A percentile compares a stretch with the other conserved stretches of the same genome.
phyloP scores from a whole-genome alignment of 208 protist genomes.

The Crithidia acanthocephali region DNA sequence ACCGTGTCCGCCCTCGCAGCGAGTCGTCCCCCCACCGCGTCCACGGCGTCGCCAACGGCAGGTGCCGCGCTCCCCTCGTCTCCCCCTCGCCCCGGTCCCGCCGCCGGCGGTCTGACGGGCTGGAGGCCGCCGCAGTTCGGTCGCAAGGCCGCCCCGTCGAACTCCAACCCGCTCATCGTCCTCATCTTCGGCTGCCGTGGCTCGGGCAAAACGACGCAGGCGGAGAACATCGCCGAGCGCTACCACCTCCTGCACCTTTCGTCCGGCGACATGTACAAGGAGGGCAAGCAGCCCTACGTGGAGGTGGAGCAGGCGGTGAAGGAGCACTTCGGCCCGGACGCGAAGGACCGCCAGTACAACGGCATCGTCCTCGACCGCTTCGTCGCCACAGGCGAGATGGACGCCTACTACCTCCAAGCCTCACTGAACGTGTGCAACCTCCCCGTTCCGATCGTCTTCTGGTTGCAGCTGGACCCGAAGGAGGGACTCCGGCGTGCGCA shows the following conservation, averaged over 20 bases:
- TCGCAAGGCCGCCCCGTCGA: conserved; percentile 26
- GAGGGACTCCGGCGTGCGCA: conserved; percentile 68
- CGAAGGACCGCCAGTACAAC: conserved; percentile 52
- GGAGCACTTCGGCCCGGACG: conserved; percentile 66
- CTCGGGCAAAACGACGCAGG: conserved; percentile 83
- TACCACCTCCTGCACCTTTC: conserved; percentile 82
- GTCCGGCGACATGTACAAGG: conserved; percentile 67
- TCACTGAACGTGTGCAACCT: conserved; percentile 53
- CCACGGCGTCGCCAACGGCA: neutral
- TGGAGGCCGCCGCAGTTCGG: conserved; percentile 38
- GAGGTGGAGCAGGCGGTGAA: conserved; percentile 63
- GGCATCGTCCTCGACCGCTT: conserved; percentile 89
- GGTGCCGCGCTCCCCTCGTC: neutral
- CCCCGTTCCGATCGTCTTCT: conserved; percentile 78
- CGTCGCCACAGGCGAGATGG: conserved; percentile 74
- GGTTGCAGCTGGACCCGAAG: conserved; percentile 68
- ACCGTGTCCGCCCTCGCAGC: neutral
- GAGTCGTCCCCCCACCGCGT: neutral
- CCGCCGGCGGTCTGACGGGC: conserved; percentile 13
- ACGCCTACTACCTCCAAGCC: conserved; percentile 86
- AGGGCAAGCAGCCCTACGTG: conserved; percentile 77
- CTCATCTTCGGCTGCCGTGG: conserved; percentile 85
- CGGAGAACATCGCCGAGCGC: conserved; percentile 46
- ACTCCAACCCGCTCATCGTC: conserved; percentile 62
- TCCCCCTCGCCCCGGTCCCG: neutral